Base-by-base conservation (phyloP, 139 green algal species). In the Deuterostichococcus epilithicus region DNA sequence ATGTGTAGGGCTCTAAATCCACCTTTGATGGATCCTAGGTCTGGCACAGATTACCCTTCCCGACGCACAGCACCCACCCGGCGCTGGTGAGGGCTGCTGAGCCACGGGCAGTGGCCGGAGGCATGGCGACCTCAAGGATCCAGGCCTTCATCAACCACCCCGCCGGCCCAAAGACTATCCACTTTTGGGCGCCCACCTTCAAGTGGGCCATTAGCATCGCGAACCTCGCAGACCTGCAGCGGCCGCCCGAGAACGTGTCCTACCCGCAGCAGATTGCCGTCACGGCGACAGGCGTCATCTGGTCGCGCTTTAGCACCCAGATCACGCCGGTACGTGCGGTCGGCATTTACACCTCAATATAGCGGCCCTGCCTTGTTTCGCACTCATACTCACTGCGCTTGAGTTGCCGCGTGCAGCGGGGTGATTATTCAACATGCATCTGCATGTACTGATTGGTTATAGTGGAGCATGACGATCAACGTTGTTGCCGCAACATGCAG, bases 151-250 rank as follows among this genome's bases (percentile, higher is more conserved):
- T 81, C 84, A 95, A 97, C 81, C 90, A 94, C 34, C 92, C 92
- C 59, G 92, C 91, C 13, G 92, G 92, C 0, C 92, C 92, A 1
- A 94, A 95, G 76, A 97, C 92, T 18, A 94, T 89, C 88, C 36
- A 83, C 81, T 98, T 98, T 73, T 97, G 93, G 95, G 96, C 96
- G 1, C 96, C 96, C 8, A 98, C 96, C 0, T 98, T 98, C 81
- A 99, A 99, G 78, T 99, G 96, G 96, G 93, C 90, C 47, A 98
- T 99, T 74, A 92, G 77, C 35, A 72, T 97, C 1, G 96, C 96
- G 5, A 99, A 99, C 82, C 91, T 99, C 42, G 90, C 93, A 18
- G 96, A 99, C 81, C 91, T 98, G 76, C 72, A 90, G 47, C 78
- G 89, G n/a, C 95, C 96, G n/a, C 63, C 88, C 4, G 96, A 99